phyloP scores from a whole-genome alignment of 1,139 yeast genomes.

The Saccharomycopsis hybrid region DNA sequence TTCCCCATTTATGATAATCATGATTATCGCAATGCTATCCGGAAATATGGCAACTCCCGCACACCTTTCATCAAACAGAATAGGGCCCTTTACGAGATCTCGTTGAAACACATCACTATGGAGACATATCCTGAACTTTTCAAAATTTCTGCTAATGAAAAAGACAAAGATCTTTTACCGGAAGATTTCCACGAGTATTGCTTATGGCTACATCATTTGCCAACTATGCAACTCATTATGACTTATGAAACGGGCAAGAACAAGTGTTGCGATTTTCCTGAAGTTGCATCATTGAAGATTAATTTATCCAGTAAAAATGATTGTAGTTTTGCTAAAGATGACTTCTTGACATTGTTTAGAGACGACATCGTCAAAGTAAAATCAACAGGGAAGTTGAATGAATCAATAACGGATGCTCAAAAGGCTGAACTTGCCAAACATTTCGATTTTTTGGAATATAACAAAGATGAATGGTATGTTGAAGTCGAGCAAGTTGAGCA shows the following conservation, averaged over 20 bases:
- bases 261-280: not conserved
- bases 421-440: no score
- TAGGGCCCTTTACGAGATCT: slow-evolving; percentile 1
- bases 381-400: not conserved
- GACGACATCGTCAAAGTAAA: not conserved
- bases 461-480: no score
- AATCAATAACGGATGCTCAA: no score
- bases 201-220: no score
- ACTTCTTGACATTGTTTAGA: not conserved
- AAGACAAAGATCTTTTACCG: not conserved
- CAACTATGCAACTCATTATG: slow-evolving; percentile 1
- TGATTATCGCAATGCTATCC: not conserved
- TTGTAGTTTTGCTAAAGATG: not conserved
- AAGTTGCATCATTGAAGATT: not conserved
- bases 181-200: not conserved
- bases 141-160: not conserved
- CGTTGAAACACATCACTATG: not conserved
- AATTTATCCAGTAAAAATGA: not conserved
- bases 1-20: not conserved
- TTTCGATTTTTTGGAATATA: no score
- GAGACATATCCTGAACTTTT: not conserved
- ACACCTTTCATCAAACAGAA: no score
- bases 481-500: not conserved
- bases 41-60: no score
- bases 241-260: no score